phyloP scores from a whole-genome alignment of 768 basidiomycete species.

The Galerina marginata region DNA sequence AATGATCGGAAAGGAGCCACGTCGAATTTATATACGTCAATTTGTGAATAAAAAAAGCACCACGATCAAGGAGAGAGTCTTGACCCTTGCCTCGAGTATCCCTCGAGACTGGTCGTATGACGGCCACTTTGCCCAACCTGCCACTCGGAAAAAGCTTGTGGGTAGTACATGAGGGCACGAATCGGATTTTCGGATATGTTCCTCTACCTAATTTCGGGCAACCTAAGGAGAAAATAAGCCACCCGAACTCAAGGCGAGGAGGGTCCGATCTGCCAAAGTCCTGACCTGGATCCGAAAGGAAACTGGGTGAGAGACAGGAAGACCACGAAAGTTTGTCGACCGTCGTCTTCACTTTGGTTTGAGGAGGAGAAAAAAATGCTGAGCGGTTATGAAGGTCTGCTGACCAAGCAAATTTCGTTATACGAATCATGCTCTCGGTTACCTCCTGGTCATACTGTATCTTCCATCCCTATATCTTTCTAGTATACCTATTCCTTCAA shows the following conservation, averaged over 20 bases:
- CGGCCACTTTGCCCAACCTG: conserved; percentile 6
- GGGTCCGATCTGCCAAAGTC: conserved; percentile 68
- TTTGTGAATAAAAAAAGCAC: conserved; percentile 24
- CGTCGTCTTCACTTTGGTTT: conserved; percentile 84
- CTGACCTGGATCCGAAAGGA: conserved; percentile 40
- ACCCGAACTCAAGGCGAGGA: conserved; percentile 85
- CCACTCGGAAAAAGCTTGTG: conserved; percentile 20
- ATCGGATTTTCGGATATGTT: conserved; percentile 47
- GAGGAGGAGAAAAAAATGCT: conserved; percentile 22
- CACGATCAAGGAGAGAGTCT: conserved; percentile 20
- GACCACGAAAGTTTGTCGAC: conserved; percentile 46
- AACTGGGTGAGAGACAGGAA: conserved; percentile 78
- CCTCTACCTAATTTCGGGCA: conserved; percentile 84
- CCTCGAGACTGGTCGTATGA: conserved; percentile 19
- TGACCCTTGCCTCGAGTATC: conserved; percentile 22
- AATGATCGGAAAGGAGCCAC: conserved; percentile 33
- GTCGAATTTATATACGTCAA: conserved; percentile 26
- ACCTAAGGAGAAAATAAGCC: conserved; percentile 54
- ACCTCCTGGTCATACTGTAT: conserved; percentile 22
- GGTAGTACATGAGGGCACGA: conserved; percentile 16
- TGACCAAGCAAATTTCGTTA: conserved; percentile 47
- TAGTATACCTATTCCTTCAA: conserved; percentile 36
- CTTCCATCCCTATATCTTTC: conserved; percentile 25
- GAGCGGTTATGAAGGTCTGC: conserved; percentile 30
- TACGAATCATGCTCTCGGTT: conserved; percentile 8